Percentiles rank a stretch among this genome's conserved stretches.
These are phyloP conservation scores for Trichoderma polysporum DNA, from an alignment of 2,329 filamentous ascomycete species.

Conservation along the genomic window DNA sequence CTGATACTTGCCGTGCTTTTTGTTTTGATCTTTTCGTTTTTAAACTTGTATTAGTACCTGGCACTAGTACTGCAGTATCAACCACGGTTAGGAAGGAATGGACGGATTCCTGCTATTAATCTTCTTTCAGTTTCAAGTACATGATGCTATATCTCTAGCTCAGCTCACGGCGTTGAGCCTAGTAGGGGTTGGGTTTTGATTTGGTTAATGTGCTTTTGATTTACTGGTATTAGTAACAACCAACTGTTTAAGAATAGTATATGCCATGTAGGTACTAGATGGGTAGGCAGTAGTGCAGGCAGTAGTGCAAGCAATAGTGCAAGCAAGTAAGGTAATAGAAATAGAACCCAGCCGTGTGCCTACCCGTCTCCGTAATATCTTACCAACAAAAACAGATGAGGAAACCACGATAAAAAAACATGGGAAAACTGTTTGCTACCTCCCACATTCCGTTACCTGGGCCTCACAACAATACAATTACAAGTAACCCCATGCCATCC, in stretches of 20 bases:
- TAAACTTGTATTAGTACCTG: no score
- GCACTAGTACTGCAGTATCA: neutral
- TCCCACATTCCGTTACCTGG: neutral
- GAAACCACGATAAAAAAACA: no score
- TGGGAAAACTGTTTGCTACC: neutral
- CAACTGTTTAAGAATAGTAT: no score
- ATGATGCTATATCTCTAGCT: neutral
- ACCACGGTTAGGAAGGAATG: neutral
- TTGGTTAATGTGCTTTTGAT: no score
- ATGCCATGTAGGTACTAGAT: no score
- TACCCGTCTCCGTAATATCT: neutral
- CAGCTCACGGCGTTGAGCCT: neutral
- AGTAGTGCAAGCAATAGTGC: neutral
- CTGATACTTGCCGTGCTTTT: neutral
- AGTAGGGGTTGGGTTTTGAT: neutral
- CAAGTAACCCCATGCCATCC: no score
- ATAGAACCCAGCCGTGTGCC: no score
- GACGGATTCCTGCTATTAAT: neutral
- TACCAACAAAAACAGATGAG: neutral
- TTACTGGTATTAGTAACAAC: no score
- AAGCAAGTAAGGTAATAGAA: no score
- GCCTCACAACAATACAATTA: no score
- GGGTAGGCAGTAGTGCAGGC: no score
- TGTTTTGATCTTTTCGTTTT: neutral
- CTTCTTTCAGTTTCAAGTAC: neutral